These are phyloP conservation scores for Babesia ovata DNA, from an alignment of 169 alveolate species.

Conservation along the genomic window DNA sequence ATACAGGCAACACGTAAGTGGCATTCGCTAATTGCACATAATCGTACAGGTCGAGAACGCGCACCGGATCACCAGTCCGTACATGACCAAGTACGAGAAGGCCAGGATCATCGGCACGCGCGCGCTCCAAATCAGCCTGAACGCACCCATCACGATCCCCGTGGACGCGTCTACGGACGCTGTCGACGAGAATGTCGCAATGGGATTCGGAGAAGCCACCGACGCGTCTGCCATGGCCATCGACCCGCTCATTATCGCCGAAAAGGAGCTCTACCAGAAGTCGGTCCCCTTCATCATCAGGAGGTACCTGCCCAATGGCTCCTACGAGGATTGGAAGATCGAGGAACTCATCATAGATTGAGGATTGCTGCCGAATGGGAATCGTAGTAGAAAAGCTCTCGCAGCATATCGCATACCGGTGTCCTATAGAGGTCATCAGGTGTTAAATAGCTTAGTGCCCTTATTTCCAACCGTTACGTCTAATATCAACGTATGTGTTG, in stretches of 20 bases:
- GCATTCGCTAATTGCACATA: background rate
- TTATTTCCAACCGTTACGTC: too few species aligned
- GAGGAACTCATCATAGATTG: conserved; percentile 91
- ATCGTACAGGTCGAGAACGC: conserved; percentile 67
- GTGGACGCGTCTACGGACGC: conserved; percentile 76
- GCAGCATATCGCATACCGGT: too few species aligned
- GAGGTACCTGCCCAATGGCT: conserved; percentile 98
- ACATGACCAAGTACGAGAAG: conserved; percentile 97
- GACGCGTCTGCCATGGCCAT: conserved; percentile 88
- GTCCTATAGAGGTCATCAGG: background rate
- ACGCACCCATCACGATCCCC: conserved; percentile 96
- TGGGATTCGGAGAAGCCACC: conserved; percentile 78
- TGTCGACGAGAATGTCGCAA: conserved; percentile 53
- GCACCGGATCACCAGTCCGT: conserved; percentile 91
- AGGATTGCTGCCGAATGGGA: background rate
- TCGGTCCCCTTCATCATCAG: conserved; percentile 98
- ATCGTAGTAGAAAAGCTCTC: too few species aligned
- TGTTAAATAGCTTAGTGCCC: too few species aligned
- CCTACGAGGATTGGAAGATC: conserved; percentile 96
- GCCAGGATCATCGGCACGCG: conserved; percentile 99
- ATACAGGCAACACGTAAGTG: conserved; percentile 51
- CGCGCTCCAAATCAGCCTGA: conserved; percentile 97
- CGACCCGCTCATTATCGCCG: conserved; percentile 98
- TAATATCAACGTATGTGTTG: too few species aligned
- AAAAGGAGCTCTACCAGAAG: conserved; percentile 95